Evolutionary conservation across 129 eudicot species (phyloP).

Genomic region (Ambrosia artemisiifolia): DNA sequence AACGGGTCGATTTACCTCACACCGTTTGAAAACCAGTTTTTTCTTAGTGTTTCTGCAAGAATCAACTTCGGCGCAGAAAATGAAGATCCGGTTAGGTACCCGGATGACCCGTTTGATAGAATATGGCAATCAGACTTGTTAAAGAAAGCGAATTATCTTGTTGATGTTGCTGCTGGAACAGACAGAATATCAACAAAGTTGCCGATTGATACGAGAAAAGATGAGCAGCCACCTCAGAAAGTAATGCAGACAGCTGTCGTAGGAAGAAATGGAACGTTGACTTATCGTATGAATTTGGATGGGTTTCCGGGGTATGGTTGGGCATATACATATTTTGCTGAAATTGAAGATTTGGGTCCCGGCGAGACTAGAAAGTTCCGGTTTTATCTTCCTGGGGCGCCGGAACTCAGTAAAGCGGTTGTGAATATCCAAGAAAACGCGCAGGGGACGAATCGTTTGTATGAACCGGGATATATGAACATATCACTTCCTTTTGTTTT

Average conservation of each 20-base stretch:
- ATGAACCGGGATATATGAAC: slow-evolving; percentile 81
- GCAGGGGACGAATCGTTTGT: slow-evolving; percentile 67
- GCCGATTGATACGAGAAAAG: slow-evolving; percentile 53
- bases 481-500: slow-evolving; percentile 79
- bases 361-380: slow-evolving; percentile 59
- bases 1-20: slow-evolving; percentile 81
- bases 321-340: slow-evolving; percentile 92
- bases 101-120: slow-evolving; percentile 96
- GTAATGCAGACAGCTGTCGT: slow-evolving; percentile 99
- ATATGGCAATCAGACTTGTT: slow-evolving; percentile 85
- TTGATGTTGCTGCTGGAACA: slow-evolving; percentile 94
- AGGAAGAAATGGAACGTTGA: slow-evolving; percentile 73
- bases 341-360: slow-evolving; percentile 65
- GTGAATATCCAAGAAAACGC: slow-evolving; percentile 94
- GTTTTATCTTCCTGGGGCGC: slow-evolving; percentile 57
- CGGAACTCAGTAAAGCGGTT: slow-evolving; percentile 59
- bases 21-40: slow-evolving; percentile 68
- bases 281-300: slow-evolving; percentile 87
- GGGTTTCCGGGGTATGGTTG: slow-evolving; percentile 96
- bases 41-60: slow-evolving; percentile 87
- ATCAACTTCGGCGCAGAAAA: slow-evolving; percentile 87
- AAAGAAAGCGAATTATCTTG: slow-evolving; percentile 86
- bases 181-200: slow-evolving; percentile 59
- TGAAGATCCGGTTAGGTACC: slow-evolving; percentile 87
- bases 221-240: slow-evolving; percentile 79